Evolutionary conservation across 1,284 basidiomycete genomes (phyloP), one percentile per base, ranked within the genome.

Genomic region (Phenoliferia sp.): DNA sequence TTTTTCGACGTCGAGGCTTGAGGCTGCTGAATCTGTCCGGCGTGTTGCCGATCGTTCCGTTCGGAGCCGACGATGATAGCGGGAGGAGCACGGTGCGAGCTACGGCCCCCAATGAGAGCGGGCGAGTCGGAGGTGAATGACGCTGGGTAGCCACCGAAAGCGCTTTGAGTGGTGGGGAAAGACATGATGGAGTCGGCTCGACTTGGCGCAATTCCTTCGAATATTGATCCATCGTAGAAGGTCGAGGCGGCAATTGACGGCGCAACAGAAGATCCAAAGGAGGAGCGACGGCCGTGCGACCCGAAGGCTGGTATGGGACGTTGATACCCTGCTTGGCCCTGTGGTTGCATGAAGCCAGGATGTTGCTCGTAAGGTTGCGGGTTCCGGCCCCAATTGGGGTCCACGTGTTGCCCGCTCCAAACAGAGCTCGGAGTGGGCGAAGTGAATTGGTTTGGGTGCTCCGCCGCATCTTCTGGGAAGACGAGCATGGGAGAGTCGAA

Each of bases 151-250:
- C 48, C n/a, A 4, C 64, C 56, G n/a, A 60, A 50, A 29, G 33
- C 31, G 44, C 26, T 35, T 63, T 72, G 72, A 19, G 44, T 55
- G 26, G 61, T 64, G 17, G 73, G 71, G 66, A 76, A 68, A 9
- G 71, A 72, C 61, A 75, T 62, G 63, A 75, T 62, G 28, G 69
- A 71, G 15, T 69, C 63, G 26, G 71, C 67, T 15, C 74, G 60
- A 0, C 61, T 66, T 12, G 69, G 64, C 12, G 70, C 65, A 12
- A 67, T 63, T 22, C 76, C 76, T 54, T 77, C 76, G 66, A 67
- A 77, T 62, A 77, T 64, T 16, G 75, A 76, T 0, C 76, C 76
- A 65, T 76, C 76, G 70, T 77, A 77, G 62, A 71, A 74, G 3
- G 74, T 76, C 48, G 73, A 73, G 16, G 71, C 55, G 2, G 69